A percentile compares a stretch with the other conserved stretches of the same genome.
Conservation (phyloP, 306 rosid species). For the Adenanthera pavonina region DNA sequence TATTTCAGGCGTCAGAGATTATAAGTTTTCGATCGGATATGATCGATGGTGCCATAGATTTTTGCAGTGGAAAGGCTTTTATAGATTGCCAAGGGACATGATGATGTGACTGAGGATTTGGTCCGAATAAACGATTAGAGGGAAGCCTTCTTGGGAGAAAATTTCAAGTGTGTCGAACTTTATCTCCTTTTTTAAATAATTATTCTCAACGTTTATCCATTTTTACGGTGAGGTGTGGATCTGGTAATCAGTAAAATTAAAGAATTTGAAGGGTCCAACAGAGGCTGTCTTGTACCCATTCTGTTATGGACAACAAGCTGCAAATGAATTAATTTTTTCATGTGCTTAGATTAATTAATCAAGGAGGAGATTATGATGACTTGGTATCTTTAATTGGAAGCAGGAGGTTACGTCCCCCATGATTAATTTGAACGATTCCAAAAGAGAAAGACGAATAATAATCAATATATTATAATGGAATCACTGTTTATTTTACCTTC, state of each 20-base stretch:
- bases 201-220: neutral
- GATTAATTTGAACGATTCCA: neutral
- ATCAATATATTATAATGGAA: neutral
- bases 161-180: neutral
- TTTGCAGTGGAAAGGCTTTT: slow-evolving; percentile 19
- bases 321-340: neutral
- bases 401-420: neutral
- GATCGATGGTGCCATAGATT: neutral
- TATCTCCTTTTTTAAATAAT: neutral
- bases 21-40: neutral
- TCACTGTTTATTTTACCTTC: no score
- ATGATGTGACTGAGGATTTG: slow-evolving; percentile 32
- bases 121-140: slow-evolving; percentile 17
- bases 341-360: neutral
- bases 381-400: neutral
- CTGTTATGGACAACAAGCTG: neutral
- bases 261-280: neutral
- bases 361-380: neutral
- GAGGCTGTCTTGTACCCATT: neutral
- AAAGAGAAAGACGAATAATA: neutral
- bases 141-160: slow-evolving; percentile 18
- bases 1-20: neutral
- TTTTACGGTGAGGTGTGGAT: neutral
- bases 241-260: neutral
- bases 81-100: slow-evolving; percentile 21